Base-by-base conservation (phyloP, 257 asterid genomes). In the Salvia hispanica region DNA sequence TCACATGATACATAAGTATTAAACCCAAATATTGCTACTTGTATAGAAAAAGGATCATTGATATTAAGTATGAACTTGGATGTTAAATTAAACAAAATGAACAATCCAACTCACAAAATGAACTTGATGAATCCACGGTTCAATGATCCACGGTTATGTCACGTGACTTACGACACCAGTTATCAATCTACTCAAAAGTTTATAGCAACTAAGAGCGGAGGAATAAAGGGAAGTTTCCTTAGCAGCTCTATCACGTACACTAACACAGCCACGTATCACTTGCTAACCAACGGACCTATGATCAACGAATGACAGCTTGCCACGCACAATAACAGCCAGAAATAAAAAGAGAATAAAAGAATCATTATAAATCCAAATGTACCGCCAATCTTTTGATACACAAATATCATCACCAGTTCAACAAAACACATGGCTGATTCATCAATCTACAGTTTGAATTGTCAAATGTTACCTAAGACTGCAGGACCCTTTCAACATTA, bases 141-240 rank as follows among this genome's bases (percentile, higher is more conserved):
- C 16, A 39, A 60, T 40, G 11, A 67, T 57, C 45, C 9, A 70
- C 45, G 31, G 50, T 60, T 13, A 14, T 13, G 36, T 34, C 3
- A 31, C 21, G 48, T 47, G 5, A 4, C 1, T 13, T 25, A 25
- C 31, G 54, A 28, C 44, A 10, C 44, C 53, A 43, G 13, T 44
- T 25, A 42, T 10, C 16, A 37, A 57, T 9, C 39, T 4, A 10
- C 55, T 63, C 25, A 44, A 42, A 65, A 7, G 21, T 10, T 36
- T 4, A 40, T 53, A 50, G 45, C 15, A 33, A 53, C 5, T 34
- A 5, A 34, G 39, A 21, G 62, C 43, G 0, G 28, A 44, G 55
- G 63, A 67, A 66, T 37, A 39, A 40, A 56, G 57, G 46, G 51
- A 46, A 58, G 60, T 58, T 44, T 44, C 45, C 53, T 10, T 25